Evolutionary conservation across 495 filamentous ascomycete species (phyloP).

Genomic region (Penicillium odoratum): DNA sequence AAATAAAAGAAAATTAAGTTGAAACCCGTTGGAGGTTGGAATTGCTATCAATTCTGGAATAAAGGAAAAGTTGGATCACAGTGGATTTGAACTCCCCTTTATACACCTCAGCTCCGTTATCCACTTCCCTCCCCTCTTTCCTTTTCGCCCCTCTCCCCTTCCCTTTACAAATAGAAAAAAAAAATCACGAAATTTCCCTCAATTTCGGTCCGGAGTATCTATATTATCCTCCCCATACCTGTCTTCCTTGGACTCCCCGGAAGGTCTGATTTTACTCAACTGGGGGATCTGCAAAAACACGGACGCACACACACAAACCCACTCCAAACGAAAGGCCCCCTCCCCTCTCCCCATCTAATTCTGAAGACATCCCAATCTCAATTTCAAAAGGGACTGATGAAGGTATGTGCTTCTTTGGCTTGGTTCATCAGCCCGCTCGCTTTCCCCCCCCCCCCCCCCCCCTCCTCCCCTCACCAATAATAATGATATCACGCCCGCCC

Average conservation of each 20-base stretch:
- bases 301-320: constrained; percentile 25
- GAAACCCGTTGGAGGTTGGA: not conserved
- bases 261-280: constrained; percentile 4
- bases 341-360: constrained; percentile 6
- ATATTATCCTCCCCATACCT: not conserved
- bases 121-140: constrained; percentile 21
- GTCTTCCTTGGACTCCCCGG: not conserved
- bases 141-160: constrained; percentile 15
- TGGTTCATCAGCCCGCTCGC: constrained; percentile 3
- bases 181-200: not conserved
- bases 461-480: constrained; percentile 20
- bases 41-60: not conserved
- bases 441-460: constrained; percentile 11
- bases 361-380: constrained; percentile 9
- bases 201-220: constrained; percentile 1
- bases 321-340: constrained; percentile 11
- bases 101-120: constrained; percentile 23
- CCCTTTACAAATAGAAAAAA: not conserved
- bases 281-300: constrained; percentile 27
- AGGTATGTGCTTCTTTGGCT: constrained; percentile 21
- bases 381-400: constrained; percentile 36
- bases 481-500: constrained; percentile 26
- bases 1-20: not conserved
- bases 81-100: constrained; percentile 11
- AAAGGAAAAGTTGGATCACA: not conserved